Percentiles rank a stretch among this genome's conserved stretches.
Conservation (phyloP, 148 eudicot genomes). For the Fagopyrum tataricum region DNA sequence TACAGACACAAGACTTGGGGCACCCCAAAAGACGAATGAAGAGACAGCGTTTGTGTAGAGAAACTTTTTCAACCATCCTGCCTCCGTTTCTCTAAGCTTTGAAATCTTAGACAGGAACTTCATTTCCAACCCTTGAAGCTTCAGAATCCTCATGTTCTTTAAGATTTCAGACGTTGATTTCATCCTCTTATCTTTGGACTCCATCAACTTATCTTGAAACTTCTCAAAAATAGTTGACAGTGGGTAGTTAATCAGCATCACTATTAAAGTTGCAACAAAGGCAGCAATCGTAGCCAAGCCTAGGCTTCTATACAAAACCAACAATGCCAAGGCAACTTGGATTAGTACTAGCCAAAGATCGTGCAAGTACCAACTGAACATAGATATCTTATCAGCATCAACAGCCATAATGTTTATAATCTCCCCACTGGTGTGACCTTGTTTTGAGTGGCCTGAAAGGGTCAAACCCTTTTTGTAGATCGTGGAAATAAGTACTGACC, state of each 20-base stretch:
- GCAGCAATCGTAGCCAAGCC: conserved; percentile 57
- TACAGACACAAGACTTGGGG: conserved; percentile 42
- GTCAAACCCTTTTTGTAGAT: conserved; percentile 54
- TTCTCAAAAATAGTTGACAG: conserved; percentile 32
- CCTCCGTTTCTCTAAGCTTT: conserved; percentile 30
- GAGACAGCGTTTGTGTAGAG: conserved; percentile 29
- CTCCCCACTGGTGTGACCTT: conserved; percentile 55
- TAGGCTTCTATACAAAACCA: conserved; percentile 39
- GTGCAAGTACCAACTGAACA: conserved; percentile 54
- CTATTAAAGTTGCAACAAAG: conserved; percentile 33
- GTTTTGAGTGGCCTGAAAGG: conserved; percentile 48
- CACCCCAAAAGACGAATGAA: conserved; percentile 40
- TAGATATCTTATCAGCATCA: conserved; percentile 52
- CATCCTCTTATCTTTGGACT: conserved; percentile 45
- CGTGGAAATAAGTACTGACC: conserved; percentile 47
- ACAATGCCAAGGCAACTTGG: conserved; percentile 42
- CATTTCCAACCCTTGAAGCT: conserved; percentile 60
- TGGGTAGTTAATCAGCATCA: conserved; percentile 48
- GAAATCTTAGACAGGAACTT: conserved; percentile 43
- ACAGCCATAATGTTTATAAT: conserved; percentile 62
- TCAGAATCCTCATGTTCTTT: conserved; percentile 46
- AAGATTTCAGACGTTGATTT: conserved; percentile 43
- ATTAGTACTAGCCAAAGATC: conserved; percentile 56
- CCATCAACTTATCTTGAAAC: conserved; percentile 35
- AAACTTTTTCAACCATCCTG: conserved; percentile 39